A percentile compares a stretch with the other conserved stretches of the same genome.
Evolutionary conservation across 257 asterid genomes (phyloP).

Genomic region (Knoxia roxburghii): DNA sequence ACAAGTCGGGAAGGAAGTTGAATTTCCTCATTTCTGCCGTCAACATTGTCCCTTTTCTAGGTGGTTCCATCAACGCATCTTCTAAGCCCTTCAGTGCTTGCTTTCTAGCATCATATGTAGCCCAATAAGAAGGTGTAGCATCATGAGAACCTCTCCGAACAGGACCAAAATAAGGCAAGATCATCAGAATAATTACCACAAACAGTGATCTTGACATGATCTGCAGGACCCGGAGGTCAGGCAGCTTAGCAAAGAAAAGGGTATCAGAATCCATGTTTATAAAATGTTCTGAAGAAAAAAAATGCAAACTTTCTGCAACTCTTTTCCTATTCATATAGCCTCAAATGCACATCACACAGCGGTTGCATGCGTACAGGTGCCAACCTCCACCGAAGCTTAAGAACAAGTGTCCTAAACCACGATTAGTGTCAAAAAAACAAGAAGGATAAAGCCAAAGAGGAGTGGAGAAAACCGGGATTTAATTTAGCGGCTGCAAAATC

Average conservation of each 20-base stretch:
- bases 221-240: constrained; percentile 55
- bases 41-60: constrained; percentile 17
- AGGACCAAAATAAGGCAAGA: constrained; percentile 33
- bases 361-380: background rate
- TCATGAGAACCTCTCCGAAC: constrained; percentile 27
- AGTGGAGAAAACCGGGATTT: background rate
- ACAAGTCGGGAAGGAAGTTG: constrained; percentile 61
- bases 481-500: constrained; percentile 73
- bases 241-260: constrained; percentile 43
- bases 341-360: background rate
- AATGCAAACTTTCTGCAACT: background rate
- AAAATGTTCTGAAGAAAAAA: too few relatives aligned
- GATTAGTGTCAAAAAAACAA: constrained; percentile 29
- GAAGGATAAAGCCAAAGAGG: constrained; percentile 22
- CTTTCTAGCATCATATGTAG: constrained; percentile 32
- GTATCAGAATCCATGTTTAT: constrained; percentile 39
- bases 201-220: constrained; percentile 51
- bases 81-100: constrained; percentile 42
- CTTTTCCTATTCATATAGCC: background rate
- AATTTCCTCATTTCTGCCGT: constrained; percentile 19
- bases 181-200: constrained; percentile 43
- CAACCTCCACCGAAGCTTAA: constrained; percentile 4
- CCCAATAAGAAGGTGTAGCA: constrained; percentile 24
- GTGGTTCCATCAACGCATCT: constrained; percentile 47
- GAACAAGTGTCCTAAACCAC: background rate